A percentile compares a stretch with the other conserved stretches of the same genome.
phyloP scores from a whole-genome alignment of 2,329 filamentous ascomycete genomes.

The Orbilia brochopaga region DNA sequence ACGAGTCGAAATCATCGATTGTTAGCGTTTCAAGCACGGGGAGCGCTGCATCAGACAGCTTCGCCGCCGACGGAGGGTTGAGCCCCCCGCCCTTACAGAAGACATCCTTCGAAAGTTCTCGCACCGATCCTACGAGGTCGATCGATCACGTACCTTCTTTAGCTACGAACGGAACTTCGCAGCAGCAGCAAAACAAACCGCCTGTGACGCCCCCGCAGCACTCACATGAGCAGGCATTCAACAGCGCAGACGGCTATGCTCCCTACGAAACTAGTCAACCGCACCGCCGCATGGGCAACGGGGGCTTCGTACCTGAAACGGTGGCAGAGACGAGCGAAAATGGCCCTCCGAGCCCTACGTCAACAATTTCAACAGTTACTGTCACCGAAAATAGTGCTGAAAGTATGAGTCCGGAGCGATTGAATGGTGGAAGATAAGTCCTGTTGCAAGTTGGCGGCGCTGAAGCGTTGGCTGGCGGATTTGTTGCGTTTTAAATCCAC shows the following conservation, averaged over 20 bases:
- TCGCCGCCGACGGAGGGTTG: conserved; percentile 32
- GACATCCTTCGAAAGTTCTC: conserved; percentile 33
- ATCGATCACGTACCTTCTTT: conserved; percentile 5
- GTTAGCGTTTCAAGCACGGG: conserved; percentile 46
- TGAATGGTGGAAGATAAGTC: background rate
- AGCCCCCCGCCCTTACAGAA: conserved; percentile 46
- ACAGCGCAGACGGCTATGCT: background rate
- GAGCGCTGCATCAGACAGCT: conserved; percentile 43
- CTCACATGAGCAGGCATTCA: conserved; percentile 28
- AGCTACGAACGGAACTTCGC: conserved; percentile 13
- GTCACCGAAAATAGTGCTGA: conserved; percentile 29
- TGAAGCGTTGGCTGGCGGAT: background rate
- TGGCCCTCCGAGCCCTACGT: conserved; percentile 26
- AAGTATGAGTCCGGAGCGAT: conserved; percentile 18
- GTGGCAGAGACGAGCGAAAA: conserved; percentile 33
- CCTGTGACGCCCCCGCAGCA: conserved; percentile 40
- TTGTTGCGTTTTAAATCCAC: conserved; percentile 6
- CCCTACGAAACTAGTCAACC: conserved; percentile 12
- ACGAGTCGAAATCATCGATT: conserved; percentile 47
- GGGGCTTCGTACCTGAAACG: conserved; percentile 38
- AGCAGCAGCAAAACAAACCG: conserved; percentile 19
- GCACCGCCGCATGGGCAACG: conserved; percentile 7
- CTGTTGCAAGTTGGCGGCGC: conserved; percentile 8
- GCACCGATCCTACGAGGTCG: conserved; percentile 14
- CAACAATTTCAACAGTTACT: conserved; percentile 22